Conservation (phyloP, 2,329 filamentous ascomycete species). For the Leptographium radiaticola region DNA sequence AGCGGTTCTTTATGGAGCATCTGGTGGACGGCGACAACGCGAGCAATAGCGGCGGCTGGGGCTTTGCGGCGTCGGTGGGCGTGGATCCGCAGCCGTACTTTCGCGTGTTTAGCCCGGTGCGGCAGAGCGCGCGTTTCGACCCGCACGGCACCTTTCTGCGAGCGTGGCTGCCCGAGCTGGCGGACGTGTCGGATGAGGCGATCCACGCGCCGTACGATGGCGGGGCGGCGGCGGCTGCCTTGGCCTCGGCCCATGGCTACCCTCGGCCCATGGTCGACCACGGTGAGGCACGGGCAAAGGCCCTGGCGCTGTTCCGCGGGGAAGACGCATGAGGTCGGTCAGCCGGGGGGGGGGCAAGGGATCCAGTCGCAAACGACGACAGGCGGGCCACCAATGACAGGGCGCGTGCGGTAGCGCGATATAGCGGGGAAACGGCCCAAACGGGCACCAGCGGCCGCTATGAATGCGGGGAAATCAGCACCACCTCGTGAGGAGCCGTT, state of each 20-base stretch:
- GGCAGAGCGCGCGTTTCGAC: constrained; percentile 83
- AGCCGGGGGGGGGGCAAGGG: neutral
- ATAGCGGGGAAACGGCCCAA: too few relatives aligned
- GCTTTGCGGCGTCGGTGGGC: constrained; percentile 27
- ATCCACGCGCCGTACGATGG: constrained; percentile 72
- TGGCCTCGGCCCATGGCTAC: neutral
- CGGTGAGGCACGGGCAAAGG: neutral
- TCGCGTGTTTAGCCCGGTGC: constrained; percentile 72
- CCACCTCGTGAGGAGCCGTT: too few relatives aligned
- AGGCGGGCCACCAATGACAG: too few relatives aligned
- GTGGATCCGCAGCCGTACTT: constrained; percentile 59
- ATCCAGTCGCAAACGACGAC: too few relatives aligned
- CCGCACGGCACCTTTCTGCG: constrained; percentile 65
- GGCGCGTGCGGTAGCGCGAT: too few relatives aligned
- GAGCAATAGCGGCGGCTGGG: constrained; percentile 57
- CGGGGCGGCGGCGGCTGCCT: constrained; percentile 21
- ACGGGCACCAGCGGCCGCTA: too few relatives aligned
- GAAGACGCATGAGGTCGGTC: neutral
- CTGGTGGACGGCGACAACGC: constrained; percentile 71
- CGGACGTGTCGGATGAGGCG: constrained; percentile 24
- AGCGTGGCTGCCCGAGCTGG: constrained; percentile 67
- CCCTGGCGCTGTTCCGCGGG: neutral
- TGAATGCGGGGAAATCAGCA: too few relatives aligned
- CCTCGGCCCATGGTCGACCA: neutral
- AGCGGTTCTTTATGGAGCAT: constrained; percentile 71